Evolutionary conservation across 139 green algal species (phyloP), one percentile per base, ranked within the genome.

Genomic region (Coccomyxa sp.): DNA sequence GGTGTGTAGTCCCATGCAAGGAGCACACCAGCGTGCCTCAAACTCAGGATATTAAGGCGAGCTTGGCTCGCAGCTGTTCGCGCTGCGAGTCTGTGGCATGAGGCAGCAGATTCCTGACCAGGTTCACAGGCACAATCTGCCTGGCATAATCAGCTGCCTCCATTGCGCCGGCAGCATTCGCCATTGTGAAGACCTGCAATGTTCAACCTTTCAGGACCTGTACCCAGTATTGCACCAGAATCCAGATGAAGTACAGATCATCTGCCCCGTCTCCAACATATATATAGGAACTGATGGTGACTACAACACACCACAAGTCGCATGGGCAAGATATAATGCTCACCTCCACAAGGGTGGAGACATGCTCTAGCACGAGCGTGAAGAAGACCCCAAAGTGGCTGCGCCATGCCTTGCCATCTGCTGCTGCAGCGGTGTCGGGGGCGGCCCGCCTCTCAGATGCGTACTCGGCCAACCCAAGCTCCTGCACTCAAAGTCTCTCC

Each of bases 391-490:
- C 77, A 66, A 90, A 84, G 32, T 66, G 59, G 23, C 32, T 16
- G 13, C 66, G 82, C 90, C 88, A 92, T 31, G 71, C 79, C 10
- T 57, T 59, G 0, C 77, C 79, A 27, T 80, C 76, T 0, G 77
- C 45, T 45, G 74, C 82, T 14, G 85, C 68, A 17, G 28, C 15
- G 60, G 83, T 27, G 28, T 58, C 25, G 68, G 76, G 27, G 76
- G 76, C 12, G 16, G 28, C 25, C 16, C 79, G 25, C 63, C 76
- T 45, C 28, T 76, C 77, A 16, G 79, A 75, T 27, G 80, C 77
- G 31, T 38, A 83, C 27, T 45, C 77, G 57, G 77, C 84, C 17
- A 95, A 80, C 45, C 88, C 88, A 0, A 92, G 85, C 86, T 94
- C 88, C 31, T 77, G 71, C 71, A 77, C 71, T 38, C 71, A 77